phyloP scores from a whole-genome alignment of 768 basidiomycete genomes.

The Astraeus odoratus region DNA sequence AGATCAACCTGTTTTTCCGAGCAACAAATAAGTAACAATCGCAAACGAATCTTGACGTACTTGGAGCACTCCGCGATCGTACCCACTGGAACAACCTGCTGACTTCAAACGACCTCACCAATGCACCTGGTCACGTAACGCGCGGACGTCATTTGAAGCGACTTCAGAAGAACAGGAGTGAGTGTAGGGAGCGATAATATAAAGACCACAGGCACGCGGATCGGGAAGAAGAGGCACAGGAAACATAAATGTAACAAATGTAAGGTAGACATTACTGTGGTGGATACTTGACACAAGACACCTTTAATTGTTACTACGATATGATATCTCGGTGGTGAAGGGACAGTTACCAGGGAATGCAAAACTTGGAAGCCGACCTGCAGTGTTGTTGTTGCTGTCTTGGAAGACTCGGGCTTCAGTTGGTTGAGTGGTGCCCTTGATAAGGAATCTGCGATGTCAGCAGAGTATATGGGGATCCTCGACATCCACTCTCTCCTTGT shows the following conservation, averaged over 20 bases:
- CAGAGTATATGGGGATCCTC: constrained; percentile 65
- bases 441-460: constrained; percentile 74
- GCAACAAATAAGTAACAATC: background rate
- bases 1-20: background rate
- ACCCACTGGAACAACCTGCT: constrained; percentile 67
- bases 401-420: constrained; percentile 76
- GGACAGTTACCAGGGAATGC: constrained; percentile 64
- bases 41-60: constrained; percentile 58
- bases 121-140: constrained; percentile 81
- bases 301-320: constrained; percentile 60
- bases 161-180: constrained; percentile 67
- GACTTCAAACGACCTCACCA: constrained; percentile 70
- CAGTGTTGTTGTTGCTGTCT: constrained; percentile 67
- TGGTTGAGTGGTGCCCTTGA: constrained; percentile 82
- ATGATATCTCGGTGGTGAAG: constrained; percentile 63
- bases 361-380: constrained; percentile 85
- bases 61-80: constrained; percentile 83
- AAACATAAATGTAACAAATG: constrained; percentile 84
- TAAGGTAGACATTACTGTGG: constrained; percentile 72
- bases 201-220: constrained; percentile 54
- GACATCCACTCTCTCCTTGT: constrained; percentile 66
- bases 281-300: constrained; percentile 59
- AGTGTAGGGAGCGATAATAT: constrained; percentile 54
- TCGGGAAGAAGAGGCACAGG: constrained; percentile 74
- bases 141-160: constrained; percentile 50